Base-by-base conservation (phyloP, 2,329 filamentous ascomycete genomes). In the Trichoderma arundinaceum region DNA sequence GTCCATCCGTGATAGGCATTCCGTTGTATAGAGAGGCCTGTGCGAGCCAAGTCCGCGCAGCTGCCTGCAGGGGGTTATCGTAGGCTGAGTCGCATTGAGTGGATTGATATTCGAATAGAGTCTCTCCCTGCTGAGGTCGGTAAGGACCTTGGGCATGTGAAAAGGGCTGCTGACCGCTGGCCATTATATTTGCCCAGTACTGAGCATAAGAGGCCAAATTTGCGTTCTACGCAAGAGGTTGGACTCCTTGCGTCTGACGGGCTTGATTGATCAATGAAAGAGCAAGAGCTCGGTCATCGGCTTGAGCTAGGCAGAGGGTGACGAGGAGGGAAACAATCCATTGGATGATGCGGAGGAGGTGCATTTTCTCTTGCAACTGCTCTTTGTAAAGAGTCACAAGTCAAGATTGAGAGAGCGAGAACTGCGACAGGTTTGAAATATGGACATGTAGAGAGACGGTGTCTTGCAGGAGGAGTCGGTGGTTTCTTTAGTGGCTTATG, bases 51-150 rank as follows among this genome's bases (percentile, higher is more conserved):
- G 69, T 69, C 7, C 67, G 69, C 57, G 73, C 71, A 6, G 74
- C 74, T 2, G 72, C 70, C 52, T 75, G 72, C 17, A 77, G 54
- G 35, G 75, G 76, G 12, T 49, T 71, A 28, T 74, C 71, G 49
- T 76, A 75, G 13, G 68, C 68, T 4, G 64, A 49, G 60, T 76
- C 71, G 46, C 75, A 77, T 44, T 74, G 71, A 5, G 69, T 68
- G 1, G 76, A 72, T 10, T 72, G 69, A 41, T 76, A 71, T 35
- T 74, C 72, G 64, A 74, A 77, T 41, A 78, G 70, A 13, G 71
- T 76, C 65, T 78, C 77, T 46, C 77, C 76, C 53, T 78, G 76
- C n/a, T 68, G 66, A 3, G 74, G 75, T 3, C 77, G 74, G 13
- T 73, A 70, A 38, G 69, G 57, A 2, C 71, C 71, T 9, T 73